Conservation (phyloP, 2,329 filamentous ascomycete species). For the Claviceps africana region DNA sequence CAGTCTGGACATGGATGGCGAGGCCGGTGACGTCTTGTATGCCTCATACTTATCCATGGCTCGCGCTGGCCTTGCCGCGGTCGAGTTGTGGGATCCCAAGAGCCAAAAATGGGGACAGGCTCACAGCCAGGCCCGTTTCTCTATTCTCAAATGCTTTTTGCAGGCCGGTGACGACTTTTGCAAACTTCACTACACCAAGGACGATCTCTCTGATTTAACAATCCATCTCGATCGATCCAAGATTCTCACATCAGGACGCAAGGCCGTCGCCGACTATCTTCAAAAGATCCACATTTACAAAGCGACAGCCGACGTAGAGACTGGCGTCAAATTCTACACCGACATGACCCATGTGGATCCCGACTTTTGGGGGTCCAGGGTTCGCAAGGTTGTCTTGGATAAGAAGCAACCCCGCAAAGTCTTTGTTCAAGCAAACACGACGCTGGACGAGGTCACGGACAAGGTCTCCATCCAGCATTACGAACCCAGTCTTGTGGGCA, state of each 20-base stretch:
- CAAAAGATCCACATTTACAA: constrained; percentile 92
- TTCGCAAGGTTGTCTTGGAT: constrained; percentile 59
- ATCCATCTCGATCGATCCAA: constrained; percentile 76
- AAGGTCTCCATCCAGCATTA: constrained; percentile 74
- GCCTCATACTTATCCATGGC: constrained; percentile 88
- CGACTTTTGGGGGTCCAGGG: constrained; percentile 70
- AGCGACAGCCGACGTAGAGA: constrained; percentile 68
- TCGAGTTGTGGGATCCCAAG: constrained; percentile 93
- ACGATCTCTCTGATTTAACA: constrained; percentile 66
- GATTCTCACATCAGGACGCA: constrained; percentile 70
- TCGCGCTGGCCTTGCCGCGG: constrained; percentile 70
- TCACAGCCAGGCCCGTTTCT: constrained; percentile 84
- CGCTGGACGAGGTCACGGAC: constrained; percentile 51
- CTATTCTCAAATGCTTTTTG: constrained; percentile 74
- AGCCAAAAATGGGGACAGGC: constrained; percentile 83
- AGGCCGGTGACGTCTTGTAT: constrained; percentile 79
- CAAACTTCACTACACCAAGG: constrained; percentile 57
- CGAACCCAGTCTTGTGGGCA: constrained; percentile 62
- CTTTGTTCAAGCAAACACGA: constrained; percentile 88
- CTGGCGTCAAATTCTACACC: constrained; percentile 67
- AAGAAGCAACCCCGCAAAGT: constrained; percentile 79
- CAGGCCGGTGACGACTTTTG: constrained; percentile 79
- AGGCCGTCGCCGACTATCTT: constrained; percentile 74
- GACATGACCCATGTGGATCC: constrained; percentile 69
- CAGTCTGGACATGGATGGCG: constrained; percentile 52